phyloP scores from a whole-genome alignment of 148 eudicot genomes.

The Fallopia convolvulus region DNA sequence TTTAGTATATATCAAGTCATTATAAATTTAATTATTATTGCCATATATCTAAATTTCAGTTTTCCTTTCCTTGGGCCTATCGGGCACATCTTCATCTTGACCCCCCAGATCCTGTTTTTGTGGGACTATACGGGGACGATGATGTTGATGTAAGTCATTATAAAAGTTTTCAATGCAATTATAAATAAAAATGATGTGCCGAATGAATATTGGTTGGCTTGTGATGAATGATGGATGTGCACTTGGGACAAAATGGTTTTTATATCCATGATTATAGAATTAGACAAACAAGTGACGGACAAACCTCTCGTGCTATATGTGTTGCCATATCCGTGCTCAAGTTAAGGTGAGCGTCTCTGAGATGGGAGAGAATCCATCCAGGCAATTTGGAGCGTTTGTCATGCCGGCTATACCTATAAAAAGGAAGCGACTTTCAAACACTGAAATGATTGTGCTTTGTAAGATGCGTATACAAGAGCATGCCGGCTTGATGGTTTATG shows the following conservation, averaged over 20 bases:
- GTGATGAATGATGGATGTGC: background rate
- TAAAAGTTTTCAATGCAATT: no score
- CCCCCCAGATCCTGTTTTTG: no score
- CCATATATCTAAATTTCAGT: no score
- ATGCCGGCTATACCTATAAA: background rate
- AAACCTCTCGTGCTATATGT: slow-evolving; percentile 88
- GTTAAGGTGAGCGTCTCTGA: slow-evolving; percentile 86
- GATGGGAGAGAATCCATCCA: slow-evolving; percentile 89
- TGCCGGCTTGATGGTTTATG: background rate
- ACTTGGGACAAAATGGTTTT: background rate
- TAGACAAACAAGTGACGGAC: background rate
- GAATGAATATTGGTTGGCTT: background rate
- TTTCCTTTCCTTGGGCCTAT: no score
- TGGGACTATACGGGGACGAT: no score
- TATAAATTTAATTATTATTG: no score
- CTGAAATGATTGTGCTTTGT: background rate
- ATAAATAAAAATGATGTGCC: no score
- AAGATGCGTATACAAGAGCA: background rate
- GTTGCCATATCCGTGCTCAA: slow-evolving; percentile 97
- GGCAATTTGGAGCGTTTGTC: slow-evolving; percentile 80
- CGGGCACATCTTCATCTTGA: no score
- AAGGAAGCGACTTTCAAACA: background rate
- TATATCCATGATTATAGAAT: background rate
- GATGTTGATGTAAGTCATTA: no score
- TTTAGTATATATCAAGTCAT: no score